phyloP scores from a whole-genome alignment of 176 grass and related monocot species.

The Oryza meridionalis region DNA sequence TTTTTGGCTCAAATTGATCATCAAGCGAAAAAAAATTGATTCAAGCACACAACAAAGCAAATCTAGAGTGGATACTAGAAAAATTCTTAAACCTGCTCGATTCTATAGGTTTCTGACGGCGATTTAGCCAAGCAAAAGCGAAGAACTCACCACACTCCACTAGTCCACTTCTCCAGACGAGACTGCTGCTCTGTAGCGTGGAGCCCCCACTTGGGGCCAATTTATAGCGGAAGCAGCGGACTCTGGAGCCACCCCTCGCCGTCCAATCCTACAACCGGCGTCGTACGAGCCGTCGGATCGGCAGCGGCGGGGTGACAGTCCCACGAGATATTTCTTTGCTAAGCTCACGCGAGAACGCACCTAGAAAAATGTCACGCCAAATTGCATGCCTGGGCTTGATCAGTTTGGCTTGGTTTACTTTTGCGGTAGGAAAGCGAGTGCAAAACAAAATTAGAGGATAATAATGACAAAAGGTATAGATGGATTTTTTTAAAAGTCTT shows the following conservation, averaged over 20 bases:
- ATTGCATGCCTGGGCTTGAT: neutral
- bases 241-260: neutral
- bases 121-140: neutral
- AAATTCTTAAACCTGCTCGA: too few relatives aligned
- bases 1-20: neutral
- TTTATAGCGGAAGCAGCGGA: constrained; percentile 26
- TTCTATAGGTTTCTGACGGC: too few relatives aligned
- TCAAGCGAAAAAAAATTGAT: neutral
- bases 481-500: neutral
- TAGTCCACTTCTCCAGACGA: neutral
- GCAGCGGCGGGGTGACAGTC: neutral
- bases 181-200: neutral
- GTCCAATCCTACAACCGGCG: neutral
- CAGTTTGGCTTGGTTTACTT: neutral
- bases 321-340: neutral
- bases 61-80: neutral
- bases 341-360: neutral
- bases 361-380: neutral
- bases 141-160: neutral
- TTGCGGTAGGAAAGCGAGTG: constrained; percentile 16
- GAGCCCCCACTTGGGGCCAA: neutral
- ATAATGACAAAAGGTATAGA: neutral
- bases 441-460: neutral
- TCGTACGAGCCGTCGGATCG: constrained; percentile 18
- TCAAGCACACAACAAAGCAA: neutral